These are phyloP conservation scores for Trichoderma harzianum DNA, from an alignment of 2,329 filamentous ascomycete genomes.

Conservation along the genomic window DNA sequence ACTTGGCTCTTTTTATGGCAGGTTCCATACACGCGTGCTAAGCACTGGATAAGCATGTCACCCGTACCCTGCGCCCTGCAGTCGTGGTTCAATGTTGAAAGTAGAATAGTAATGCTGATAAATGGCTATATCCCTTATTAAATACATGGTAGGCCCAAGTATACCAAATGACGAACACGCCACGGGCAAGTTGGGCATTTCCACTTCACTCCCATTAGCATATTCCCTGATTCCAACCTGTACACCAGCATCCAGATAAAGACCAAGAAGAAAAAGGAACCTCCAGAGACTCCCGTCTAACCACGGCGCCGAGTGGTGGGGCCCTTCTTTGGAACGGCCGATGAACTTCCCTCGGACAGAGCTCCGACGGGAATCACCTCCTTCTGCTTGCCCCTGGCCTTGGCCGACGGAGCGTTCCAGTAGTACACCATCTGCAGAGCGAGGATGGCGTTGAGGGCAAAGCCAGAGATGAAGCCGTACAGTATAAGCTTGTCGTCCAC, in stretches of 20 bases:
- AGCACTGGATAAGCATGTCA: background rate
- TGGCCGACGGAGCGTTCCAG: slow-evolving; percentile 70
- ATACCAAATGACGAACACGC: background rate
- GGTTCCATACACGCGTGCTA: background rate
- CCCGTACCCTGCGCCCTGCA: background rate
- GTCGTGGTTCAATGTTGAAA: background rate
- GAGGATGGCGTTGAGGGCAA: slow-evolving; percentile 81
- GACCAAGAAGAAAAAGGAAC: background rate
- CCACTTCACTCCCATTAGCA: background rate
- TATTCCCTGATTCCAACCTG: slow-evolving; percentile 1
- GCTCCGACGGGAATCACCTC: slow-evolving; percentile 28
- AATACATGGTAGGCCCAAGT: slow-evolving; percentile 4
- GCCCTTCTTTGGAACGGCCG: slow-evolving; percentile 39
- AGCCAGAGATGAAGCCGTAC: slow-evolving; percentile 90
- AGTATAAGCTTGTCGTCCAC: slow-evolving; percentile 95
- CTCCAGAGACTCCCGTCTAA: slow-evolving; percentile 24
- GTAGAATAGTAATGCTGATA: background rate
- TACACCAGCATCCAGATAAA: slow-evolving; percentile 7
- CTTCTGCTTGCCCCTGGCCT: slow-evolving; percentile 43
- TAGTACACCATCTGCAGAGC: slow-evolving; percentile 93
- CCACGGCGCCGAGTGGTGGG: slow-evolving; percentile 45
- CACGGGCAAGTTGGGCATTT: slow-evolving; percentile 1
- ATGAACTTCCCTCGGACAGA: slow-evolving; percentile 26
- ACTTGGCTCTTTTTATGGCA: background rate
- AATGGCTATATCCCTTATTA: background rate